A percentile compares a stretch with the other conserved stretches of the same genome.
Evolutionary conservation across 495 filamentous ascomycete species (phyloP).

Genomic region (Xylaria castorea): DNA sequence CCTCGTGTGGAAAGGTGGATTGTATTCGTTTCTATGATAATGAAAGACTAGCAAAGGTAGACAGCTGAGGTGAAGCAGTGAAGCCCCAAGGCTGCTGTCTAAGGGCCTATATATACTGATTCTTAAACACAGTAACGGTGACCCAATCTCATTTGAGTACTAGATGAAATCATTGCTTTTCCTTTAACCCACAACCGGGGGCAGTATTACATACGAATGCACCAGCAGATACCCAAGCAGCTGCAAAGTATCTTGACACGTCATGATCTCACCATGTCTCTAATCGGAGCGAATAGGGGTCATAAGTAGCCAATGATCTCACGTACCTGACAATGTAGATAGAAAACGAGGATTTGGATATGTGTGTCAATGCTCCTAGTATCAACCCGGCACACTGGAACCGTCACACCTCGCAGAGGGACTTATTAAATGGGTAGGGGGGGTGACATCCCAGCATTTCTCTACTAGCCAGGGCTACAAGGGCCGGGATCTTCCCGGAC

Average conservation of each 20-base stretch:
- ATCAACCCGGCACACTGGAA: conserved; percentile 15
- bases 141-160: neutral
- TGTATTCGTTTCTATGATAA: neutral
- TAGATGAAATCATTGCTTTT: conserved; percentile 2
- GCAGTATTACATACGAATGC: neutral
- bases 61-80: neutral
- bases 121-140: neutral
- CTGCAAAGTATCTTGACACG: neutral
- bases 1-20: neutral
- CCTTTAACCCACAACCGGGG: neutral
- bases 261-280: neutral
- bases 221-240: neutral
- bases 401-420: conserved; percentile 6
- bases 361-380: neutral
- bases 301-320: neutral
- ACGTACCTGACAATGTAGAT: neutral
- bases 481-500: neutral
- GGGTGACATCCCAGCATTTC: neutral
- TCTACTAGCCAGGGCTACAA: neutral
- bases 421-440: neutral
- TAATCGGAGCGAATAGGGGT: neutral
- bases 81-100: neutral
- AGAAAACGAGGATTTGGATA: neutral
- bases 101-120: neutral
- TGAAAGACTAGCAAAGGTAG: neutral